Conservation (phyloP, 805 yeast species). For the Kuraishia hungarica region DNA sequence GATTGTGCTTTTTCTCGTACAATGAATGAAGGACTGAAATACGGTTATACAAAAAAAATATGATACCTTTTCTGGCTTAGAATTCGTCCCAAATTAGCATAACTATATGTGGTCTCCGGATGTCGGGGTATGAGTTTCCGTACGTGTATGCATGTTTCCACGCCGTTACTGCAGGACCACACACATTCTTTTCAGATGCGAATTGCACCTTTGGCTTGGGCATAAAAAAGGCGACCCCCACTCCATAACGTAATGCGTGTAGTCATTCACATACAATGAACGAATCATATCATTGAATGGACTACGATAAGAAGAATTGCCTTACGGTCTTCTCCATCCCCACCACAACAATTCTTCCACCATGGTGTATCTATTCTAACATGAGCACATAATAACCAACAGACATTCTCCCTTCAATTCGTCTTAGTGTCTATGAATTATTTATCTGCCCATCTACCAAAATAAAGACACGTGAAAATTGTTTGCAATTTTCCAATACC, state of each 20-base stretch:
- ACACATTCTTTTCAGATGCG: background rate
- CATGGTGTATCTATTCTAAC: background rate
- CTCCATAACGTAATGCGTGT: background rate
- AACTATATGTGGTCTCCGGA: background rate
- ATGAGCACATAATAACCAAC: background rate
- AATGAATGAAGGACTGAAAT: no score
- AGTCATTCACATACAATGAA: background rate
- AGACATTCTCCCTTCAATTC: background rate
- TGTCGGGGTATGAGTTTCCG: background rate
- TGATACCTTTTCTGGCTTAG: background rate
- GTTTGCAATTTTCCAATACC: background rate
- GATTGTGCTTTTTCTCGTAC: no score
- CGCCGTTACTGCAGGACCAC: background rate
- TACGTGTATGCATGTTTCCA: background rate
- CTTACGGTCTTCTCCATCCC: background rate
- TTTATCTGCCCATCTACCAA: no score
- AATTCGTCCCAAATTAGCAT: background rate
- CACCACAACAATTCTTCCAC: background rate
- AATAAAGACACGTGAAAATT: no score
- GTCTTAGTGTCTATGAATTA: no score
- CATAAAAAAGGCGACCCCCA: background rate
- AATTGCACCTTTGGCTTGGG: background rate
- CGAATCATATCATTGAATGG: background rate
- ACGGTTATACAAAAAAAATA: no score
- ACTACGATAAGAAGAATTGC: background rate